Evolutionary conservation across 2,329 filamentous ascomycete genomes (phyloP).

Genomic region (Xylaria sp.): DNA sequence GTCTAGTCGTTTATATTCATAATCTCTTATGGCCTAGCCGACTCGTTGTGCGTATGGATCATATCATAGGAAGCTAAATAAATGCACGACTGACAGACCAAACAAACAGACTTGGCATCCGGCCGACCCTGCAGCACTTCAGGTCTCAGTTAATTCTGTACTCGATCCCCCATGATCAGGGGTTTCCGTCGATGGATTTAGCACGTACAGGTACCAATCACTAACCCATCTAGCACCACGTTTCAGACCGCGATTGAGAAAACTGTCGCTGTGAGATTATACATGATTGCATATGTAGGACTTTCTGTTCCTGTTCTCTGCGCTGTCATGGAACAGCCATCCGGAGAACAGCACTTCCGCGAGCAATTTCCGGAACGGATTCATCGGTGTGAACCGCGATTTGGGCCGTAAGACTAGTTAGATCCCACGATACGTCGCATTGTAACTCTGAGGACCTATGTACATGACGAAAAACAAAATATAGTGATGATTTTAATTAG

Average conservation of each 20-base stretch:
- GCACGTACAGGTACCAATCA: constrained; percentile 27
- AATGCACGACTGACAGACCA: too few relatives aligned
- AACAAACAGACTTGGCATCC: background rate
- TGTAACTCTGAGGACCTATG: background rate
- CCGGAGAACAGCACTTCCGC: background rate
- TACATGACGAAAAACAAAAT: background rate
- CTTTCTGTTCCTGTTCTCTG: background rate
- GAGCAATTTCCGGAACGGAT: background rate
- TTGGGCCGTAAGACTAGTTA: background rate
- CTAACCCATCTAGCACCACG: constrained; percentile 20
- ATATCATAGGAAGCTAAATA: background rate
- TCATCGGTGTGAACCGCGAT: background rate
- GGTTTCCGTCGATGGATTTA: constrained; percentile 2
- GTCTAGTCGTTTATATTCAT: background rate
- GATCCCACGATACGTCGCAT: background rate
- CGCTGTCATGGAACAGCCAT: background rate
- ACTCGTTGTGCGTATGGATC: background rate
- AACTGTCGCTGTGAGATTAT: constrained; percentile 5
- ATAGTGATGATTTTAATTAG: background rate
- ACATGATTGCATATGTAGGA: constrained; percentile 8
- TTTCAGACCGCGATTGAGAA: constrained; percentile 5
- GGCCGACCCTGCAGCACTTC: background rate
- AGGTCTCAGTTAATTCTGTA: background rate
- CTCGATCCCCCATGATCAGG: constrained; percentile 9
- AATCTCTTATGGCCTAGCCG: background rate